phyloP scores from a whole-genome alignment of 192 early-diverging fungal species.

The Entomortierella chlamydospora region DNA sequence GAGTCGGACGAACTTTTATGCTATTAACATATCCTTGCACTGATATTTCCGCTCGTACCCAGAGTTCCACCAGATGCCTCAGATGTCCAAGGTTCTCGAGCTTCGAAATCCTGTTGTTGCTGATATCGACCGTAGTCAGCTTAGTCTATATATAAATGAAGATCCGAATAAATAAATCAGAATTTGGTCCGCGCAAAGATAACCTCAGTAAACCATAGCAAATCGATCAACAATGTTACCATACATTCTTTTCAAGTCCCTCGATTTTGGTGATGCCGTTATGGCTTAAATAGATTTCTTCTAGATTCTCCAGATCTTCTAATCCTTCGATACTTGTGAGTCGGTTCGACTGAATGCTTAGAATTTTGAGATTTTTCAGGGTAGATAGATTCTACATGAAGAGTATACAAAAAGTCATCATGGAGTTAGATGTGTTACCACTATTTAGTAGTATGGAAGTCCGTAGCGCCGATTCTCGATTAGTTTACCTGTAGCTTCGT shows the following conservation, averaged over 20 bases:
- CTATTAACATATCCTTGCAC: too few species aligned
- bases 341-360: constrained; percentile 92
- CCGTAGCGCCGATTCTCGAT: not conserved
- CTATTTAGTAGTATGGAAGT: not conserved
- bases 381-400: constrained; percentile 64
- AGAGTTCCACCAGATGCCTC: constrained; percentile 84
- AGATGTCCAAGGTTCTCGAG: constrained; percentile 82
- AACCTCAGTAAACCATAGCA: too few species aligned
- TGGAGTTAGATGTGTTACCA: too few species aligned
- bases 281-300: constrained; percentile 94
- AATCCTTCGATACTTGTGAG: constrained; percentile 81
- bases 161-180: too few species aligned
- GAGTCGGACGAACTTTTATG: too few species aligned
- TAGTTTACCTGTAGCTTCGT: constrained; percentile 72
- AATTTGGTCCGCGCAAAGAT: not conserved
- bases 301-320: constrained; percentile 72
- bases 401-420: not conserved
- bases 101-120: constrained; percentile 79
- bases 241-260: constrained; percentile 82
- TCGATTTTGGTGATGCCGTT: constrained; percentile 86
- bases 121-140: constrained; percentile 87
- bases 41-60: too few species aligned
- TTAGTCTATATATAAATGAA: too few species aligned
- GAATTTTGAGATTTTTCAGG: constrained; percentile 73
- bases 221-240: constrained; percentile 2